Evolutionary conservation across 2,329 filamentous ascomycete genomes (phyloP), one percentile per base, ranked within the genome.

Genomic region (Zasmidium angulare): DNA sequence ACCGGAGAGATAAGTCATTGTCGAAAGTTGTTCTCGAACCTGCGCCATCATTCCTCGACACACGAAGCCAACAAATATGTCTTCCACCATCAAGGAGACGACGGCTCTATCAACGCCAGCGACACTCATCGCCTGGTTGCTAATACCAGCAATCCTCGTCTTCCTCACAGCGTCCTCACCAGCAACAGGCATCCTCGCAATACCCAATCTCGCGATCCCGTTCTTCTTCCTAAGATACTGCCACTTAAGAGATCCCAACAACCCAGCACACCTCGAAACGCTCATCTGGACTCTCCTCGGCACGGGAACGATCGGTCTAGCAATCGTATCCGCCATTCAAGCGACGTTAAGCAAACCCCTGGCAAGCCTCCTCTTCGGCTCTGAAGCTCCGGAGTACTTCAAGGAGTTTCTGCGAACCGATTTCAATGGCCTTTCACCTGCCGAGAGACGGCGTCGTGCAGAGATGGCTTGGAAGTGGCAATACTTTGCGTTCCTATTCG

Each of bases 201-300:
- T 29, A 6, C 26, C 26, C 4, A 29, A 11, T 29, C 36, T 43
- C 36, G n/a, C 12, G 4, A 43, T 43, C 36, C 36, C 36, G 12
- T 9, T 43, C 14, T 3, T 17, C 7, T 43, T 17, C 36, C 4
- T 43, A 7, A 7, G 36, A 43, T 19, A 43, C 36, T 17, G 36
- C 36, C n/a, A 43, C 36, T 19, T 43, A 43, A 7, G n/a, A 11
- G 26, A 29, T 29, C 26, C 26, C 6, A 14, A 7, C n/a, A 19
- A 43, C n/a, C 6, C 36, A 19, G 4, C n/a, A 7, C n/a, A 43
- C 36, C 36, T 43, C 36, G 36, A 43, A 19, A 43, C 36, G 36
- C 48, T 50, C 22, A 50, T 50, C 6, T 50, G 48, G 48, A 50
- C 48, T 11, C 24, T 50, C 48, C 22, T 50, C 3, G 48, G 48